Conservation (phyloP, 1,284 basidiomycete species). For the Pascua guehoae region DNA sequence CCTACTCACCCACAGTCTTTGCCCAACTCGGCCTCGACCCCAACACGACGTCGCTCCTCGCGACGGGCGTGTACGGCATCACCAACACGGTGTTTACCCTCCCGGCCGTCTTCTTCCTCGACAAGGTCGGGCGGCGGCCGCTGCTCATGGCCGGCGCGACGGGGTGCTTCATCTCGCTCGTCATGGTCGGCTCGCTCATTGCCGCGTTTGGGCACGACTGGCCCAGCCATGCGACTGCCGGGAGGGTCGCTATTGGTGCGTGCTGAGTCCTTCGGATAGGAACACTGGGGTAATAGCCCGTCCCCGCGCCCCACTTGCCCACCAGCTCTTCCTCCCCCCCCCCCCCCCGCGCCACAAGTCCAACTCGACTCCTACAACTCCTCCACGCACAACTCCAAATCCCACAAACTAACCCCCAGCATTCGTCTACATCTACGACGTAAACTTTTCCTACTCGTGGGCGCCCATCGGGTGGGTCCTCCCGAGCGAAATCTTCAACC, state of each 20-base stretch:
- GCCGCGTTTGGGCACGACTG: slow-evolving; percentile 16
- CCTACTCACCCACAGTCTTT: slow-evolving; percentile 29
- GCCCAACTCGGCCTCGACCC: slow-evolving; percentile 26
- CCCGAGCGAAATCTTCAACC: slow-evolving; percentile 22
- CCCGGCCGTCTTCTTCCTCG: slow-evolving; percentile 37
- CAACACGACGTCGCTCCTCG: slow-evolving; percentile 31
- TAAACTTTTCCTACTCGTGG: slow-evolving; percentile 26
- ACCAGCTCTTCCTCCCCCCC: no score
- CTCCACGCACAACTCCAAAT: no score
- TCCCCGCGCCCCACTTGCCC: no score
- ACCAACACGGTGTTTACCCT: slow-evolving; percentile 38
- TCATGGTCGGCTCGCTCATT: slow-evolving; percentile 56
- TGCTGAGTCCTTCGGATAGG: no score
- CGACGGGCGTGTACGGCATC: slow-evolving; percentile 44
- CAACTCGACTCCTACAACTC: no score
- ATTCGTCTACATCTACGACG: slow-evolving; percentile 20
- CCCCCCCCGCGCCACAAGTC: no score
- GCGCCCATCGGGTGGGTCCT: slow-evolving; percentile 27
- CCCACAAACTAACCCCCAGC: background rate
- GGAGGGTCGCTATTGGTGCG: slow-evolving; percentile 18
- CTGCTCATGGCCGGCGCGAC: slow-evolving; percentile 28
- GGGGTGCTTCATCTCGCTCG: slow-evolving; percentile 51
- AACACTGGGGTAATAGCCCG: no score
- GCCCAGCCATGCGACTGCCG: slow-evolving; percentile 19
- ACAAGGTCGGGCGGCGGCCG: slow-evolving; percentile 35